Conservation (phyloP, 257 asterid genomes). For the Salvia rosmarinus region DNA sequence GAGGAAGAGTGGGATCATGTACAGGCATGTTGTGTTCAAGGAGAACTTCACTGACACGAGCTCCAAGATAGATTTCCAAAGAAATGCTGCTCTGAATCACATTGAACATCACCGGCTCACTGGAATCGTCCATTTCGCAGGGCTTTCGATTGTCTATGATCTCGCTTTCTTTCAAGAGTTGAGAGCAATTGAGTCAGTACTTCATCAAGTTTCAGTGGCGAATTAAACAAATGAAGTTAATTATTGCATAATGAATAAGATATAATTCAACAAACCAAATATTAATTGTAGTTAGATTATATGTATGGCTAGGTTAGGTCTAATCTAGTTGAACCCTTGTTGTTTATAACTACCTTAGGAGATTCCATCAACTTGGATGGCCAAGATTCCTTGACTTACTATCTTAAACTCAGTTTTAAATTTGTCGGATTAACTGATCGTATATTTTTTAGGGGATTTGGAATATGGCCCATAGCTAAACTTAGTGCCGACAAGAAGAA, state of each 20-base stretch:
- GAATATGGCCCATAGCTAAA: conserved; percentile 85
- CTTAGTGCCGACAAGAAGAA: conserved; percentile 60
- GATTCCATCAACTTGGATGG: conserved; percentile 1
- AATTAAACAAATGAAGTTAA: too few relatives aligned
- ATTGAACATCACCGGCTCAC: conserved; percentile 85
- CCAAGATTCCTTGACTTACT: not conserved
- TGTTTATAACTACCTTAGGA: not conserved
- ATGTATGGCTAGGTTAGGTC: conserved; percentile 10
- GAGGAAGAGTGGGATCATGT: conserved; percentile 78
- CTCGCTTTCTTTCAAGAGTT: conserved; percentile 78
- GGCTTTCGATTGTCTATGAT: conserved; percentile 74
- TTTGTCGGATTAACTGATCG: not conserved
- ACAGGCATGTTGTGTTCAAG: conserved; percentile 78
- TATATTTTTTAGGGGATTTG: conserved; percentile 67
- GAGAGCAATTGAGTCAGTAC: conserved; percentile 74
- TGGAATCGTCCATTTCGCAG: conserved; percentile 91
- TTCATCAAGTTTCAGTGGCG: not conserved
- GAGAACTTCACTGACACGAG: conserved; percentile 67
- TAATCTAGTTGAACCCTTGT: not conserved
- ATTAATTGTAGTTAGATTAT: not conserved
- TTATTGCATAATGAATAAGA: too few relatives aligned
- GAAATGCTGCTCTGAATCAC: conserved; percentile 82
- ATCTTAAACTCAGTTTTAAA: not conserved
- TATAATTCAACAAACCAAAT: not conserved
- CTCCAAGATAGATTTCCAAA: conserved; percentile 80